Base-by-base conservation (phyloP, 306 rosid species). In the Luffa aegyptiaca region DNA sequence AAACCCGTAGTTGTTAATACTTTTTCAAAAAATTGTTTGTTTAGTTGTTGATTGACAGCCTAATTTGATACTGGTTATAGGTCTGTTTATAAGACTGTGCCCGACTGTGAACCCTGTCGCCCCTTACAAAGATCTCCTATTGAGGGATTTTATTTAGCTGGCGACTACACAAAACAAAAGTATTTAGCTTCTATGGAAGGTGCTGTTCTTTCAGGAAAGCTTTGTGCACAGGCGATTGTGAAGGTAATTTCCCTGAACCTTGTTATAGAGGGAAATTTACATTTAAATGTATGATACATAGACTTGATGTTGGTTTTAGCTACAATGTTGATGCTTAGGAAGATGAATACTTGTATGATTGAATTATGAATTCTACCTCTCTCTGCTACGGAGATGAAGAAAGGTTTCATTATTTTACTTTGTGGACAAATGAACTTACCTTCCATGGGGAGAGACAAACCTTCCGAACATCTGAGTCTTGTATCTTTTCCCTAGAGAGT, bases 111-210 rank as follows among this genome's bases (percentile, higher is more conserved):
- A 85, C 96, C 98, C 35, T 92, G 97, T 41, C 97, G 98, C 35
- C 98, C 97, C 45, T 8, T 89, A 77, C 98, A 95, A 85, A 85
- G 94, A 87, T 95, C 98, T 79, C 98, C 98, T 17, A 18, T 95
- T 58, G 97, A 91, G 82, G 97, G 97, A 63, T 92, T 95, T 88
- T 95, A 92, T 82, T 90, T 95, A 81, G 92, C 98, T 75, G 97
- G 98, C 63, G 98, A 95, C 84, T 95, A 91, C 85, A 95, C 98
- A 42, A 95, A 92, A 82, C 98, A 92, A 80, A 95, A 92, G 82
- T 94, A 95, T 86, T 83, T 95, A 87, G 98, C 98, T 68, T 95
- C 98, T 65, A 95, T 92, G 98, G 98, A 95, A 93, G 98, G 98
- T 9, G 98, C 97, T 26, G 96, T 95, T 87, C 91, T 95, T 65